phyloP scores from a whole-genome alignment of 176 grass and related monocot species.

The Juncus effusus region DNA sequence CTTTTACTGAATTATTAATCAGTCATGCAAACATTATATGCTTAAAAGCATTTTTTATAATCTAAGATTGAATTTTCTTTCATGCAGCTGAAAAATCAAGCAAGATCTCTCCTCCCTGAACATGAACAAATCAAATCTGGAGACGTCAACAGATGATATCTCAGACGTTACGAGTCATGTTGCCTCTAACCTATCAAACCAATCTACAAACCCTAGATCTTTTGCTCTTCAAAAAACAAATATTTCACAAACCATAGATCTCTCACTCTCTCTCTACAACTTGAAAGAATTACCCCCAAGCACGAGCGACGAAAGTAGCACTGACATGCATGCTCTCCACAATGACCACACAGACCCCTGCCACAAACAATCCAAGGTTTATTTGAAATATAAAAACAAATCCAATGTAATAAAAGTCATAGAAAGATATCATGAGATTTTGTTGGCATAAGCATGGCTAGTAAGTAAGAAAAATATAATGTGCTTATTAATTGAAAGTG shows the following conservation, averaged over 20 bases:
- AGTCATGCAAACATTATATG: too few relatives aligned
- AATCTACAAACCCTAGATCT: not conserved
- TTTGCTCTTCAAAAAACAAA: not conserved
- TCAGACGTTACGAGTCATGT: slow-evolving; percentile 32
- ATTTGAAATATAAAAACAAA: too few relatives aligned
- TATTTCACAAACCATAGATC: slow-evolving; percentile 14
- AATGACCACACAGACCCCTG: not conserved
- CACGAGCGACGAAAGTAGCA: slow-evolving; percentile 32
- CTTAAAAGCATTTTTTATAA: not conserved
- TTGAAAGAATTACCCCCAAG: slow-evolving; percentile 22
- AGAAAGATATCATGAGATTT: too few relatives aligned
- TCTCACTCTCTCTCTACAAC: slow-evolving; percentile 21
- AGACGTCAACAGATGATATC: slow-evolving; percentile 21
- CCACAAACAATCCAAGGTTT: slow-evolving; percentile 19
- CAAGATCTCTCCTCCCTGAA: not conserved
- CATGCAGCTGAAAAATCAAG: not conserved
- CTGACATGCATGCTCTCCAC: slow-evolving; percentile 9
- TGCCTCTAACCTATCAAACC: slow-evolving; percentile 27
- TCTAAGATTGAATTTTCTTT: not conserved
- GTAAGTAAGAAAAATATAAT: too few relatives aligned
- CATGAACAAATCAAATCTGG: slow-evolving; percentile 31
- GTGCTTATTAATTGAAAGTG: too few relatives aligned
- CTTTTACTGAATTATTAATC: not conserved
- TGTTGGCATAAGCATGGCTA: too few relatives aligned
- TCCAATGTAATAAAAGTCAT: too few relatives aligned